Conservation (phyloP, 768 basidiomycete genomes). For the Amanita pallidorosea region DNA sequence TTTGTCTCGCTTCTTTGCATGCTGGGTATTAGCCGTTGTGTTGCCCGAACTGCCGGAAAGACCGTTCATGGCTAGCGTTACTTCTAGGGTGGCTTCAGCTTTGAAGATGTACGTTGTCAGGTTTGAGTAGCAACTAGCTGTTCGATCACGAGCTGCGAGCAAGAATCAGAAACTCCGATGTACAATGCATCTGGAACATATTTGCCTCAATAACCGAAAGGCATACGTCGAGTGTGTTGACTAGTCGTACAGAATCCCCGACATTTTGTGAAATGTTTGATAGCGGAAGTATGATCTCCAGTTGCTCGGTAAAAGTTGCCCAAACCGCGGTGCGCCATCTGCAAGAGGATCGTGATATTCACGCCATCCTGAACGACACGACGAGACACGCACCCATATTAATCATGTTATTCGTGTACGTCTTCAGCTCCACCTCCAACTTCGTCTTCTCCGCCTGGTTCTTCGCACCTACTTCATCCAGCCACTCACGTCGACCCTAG, state of each 20-base stretch:
- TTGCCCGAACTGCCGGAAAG: constrained; percentile 11
- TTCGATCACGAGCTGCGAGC: constrained; percentile 64
- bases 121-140: constrained; percentile 78
- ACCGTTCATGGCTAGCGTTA: constrained; percentile 24
- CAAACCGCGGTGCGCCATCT: constrained; percentile 90
- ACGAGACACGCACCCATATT: constrained; percentile 63
- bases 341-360: background rate
- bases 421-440: constrained; percentile 90
- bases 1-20: constrained; percentile 40
- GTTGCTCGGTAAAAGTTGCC: constrained; percentile 65
- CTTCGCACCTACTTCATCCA: constrained; percentile 52
- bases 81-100: constrained; percentile 85
- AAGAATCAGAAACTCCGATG: background rate
- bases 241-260: constrained; percentile 89
- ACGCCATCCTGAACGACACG: background rate
- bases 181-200: constrained; percentile 1
- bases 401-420: constrained; percentile 93
- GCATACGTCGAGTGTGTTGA: constrained; percentile 88
- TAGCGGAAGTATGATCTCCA: constrained; percentile 60
- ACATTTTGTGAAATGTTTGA: constrained; percentile 83
- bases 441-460: constrained; percentile 68
- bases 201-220: constrained; percentile 68
- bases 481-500: constrained; percentile 60
- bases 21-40: constrained; percentile 10
- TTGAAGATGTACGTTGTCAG: constrained; percentile 92